A percentile compares a stretch with the other conserved stretches of the same genome.
Conservation (phyloP, 2,329 filamentous ascomycete species). For the Rugonectria rugulosa region DNA sequence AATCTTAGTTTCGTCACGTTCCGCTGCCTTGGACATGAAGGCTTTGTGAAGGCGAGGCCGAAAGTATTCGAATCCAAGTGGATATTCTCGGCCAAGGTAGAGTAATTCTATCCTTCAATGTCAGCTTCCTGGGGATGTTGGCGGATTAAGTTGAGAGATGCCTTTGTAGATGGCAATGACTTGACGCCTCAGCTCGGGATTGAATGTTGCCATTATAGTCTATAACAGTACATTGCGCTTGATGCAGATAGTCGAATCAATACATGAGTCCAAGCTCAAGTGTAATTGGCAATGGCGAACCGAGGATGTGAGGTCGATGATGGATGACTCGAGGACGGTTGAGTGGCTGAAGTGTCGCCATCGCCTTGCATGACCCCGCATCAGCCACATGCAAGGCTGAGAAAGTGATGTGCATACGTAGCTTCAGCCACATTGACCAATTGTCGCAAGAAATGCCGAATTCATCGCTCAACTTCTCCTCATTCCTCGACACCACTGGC, state of each 20-base stretch:
- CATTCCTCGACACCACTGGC: too few species aligned
- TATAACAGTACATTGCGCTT: too few species aligned
- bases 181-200: slow-evolving; percentile 71
- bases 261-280: neutral
- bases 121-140: neutral
- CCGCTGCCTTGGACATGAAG: slow-evolving; percentile 76
- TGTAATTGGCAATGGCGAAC: neutral
- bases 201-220: slow-evolving; percentile 46
- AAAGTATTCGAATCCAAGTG: slow-evolving; percentile 83
- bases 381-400: slow-evolving; percentile 27
- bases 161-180: slow-evolving; percentile 93
- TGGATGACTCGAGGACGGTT: neutral
- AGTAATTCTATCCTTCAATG: slow-evolving; percentile 88
- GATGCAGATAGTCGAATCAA: neutral
- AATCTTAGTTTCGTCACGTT: slow-evolving; percentile 79
- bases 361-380: slow-evolving; percentile 19
- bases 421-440: slow-evolving; percentile 29
- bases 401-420: neutral
- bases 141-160: slow-evolving; percentile 42
- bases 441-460: neutral
- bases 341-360: neutral
- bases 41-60: slow-evolving; percentile 82
- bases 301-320: neutral
- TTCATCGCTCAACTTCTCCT: slow-evolving; percentile 5
- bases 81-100: slow-evolving; percentile 85